Base-by-base conservation (phyloP, 768 basidiomycete species). In the Inosperma sp. region DNA sequence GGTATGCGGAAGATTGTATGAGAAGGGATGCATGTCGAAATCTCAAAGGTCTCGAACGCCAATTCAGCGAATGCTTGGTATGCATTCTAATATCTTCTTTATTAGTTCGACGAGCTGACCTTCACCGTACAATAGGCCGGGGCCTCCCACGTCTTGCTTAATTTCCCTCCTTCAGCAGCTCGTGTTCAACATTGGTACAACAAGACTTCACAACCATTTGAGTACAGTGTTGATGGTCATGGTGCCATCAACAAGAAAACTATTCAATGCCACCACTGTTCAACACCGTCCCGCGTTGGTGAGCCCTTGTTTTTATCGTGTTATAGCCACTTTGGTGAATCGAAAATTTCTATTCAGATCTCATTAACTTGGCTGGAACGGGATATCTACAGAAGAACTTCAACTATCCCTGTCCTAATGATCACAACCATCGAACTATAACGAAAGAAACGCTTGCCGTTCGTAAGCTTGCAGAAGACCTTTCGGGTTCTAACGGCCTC, bases 361-460 rank as follows among this genome's bases (percentile, higher is more conserved):
- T 74, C 27, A 53, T 75, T 46, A 73, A 63, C 3, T 59, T 56
- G 7, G 53, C 61, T 0, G 76, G 73, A 1, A 73, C 70, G 1
- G 81, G 81, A 0, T 82, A 80, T 48, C 59, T 75, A 0, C 78
- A 81, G 52, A 60, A 62, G 17, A 84, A 86, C 56, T 67, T 88
- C 12, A 57, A 27, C 4, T 42, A 56, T 1, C 19, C 25, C 33
- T 82, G 81, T 53, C 25, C 37, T 1, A 53, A 55, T 1, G 22
- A 30, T 2, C 82, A 81, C 55, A 48, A 49, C 10, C 62, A 71
- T 22, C 26, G 27, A 4, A 58, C 53, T 3, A 72, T 83, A 63
- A 49, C 63, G 46, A 61, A 61, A 36, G 59, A 57, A 31, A 57
- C 36, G 7, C 54, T 64, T 8, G 63, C 59, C 0, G 52, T 58